Evolutionary conservation across 176 grass and related monocot species (phyloP), one percentile per base, ranked within the genome.

Genomic region (bread wheat (Triticum aestivum)): DNA sequence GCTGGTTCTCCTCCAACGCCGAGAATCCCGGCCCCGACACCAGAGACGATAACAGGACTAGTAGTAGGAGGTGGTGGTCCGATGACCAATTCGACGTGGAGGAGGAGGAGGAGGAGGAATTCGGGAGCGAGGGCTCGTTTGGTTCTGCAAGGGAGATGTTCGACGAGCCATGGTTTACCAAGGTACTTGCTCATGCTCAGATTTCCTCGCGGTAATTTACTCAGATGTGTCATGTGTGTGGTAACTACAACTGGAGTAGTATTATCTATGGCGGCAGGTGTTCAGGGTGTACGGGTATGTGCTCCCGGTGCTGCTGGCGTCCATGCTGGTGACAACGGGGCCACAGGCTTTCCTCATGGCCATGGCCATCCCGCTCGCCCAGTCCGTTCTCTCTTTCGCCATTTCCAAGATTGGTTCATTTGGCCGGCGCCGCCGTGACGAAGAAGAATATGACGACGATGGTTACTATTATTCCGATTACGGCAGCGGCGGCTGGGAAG

Each of bases 331-430:
- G 35, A 38, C 91, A 13, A 91, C 91, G 52, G 95, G 92, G 56
- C 89, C 85, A 27, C 92, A 92, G 45, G 95, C 92, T 30, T 91
- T 97, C 74, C 86, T 97, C 32, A 82, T 97, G 95, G 95, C 92
- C 67, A 89, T 97, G 65, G 92, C 83, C 11, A 51, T 97, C 64
- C 95, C 92, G 47, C 92, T 97, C 29, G 91, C 76, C 26, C 95
- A 97, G 73, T 94, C 92, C 1, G 91, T 79, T 65, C 52, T 94
- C 35, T 94, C 95, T 59, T 78, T 97, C 14, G 69, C 56, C 52
- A 20, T 97, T 15, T 93, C 90, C 90, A 85, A 79, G 5, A 94
- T 51, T 51, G 47, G 0, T 51, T 51, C 83, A 58, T 61, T 69
- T 24, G 59, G 15, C 26, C 68, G 17, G 54, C 17, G 67, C 10